Evolutionary conservation across 345 rosid genomes (phyloP), one percentile per base, ranked within the genome.

Genomic region (Hibiscus mutabilis): DNA sequence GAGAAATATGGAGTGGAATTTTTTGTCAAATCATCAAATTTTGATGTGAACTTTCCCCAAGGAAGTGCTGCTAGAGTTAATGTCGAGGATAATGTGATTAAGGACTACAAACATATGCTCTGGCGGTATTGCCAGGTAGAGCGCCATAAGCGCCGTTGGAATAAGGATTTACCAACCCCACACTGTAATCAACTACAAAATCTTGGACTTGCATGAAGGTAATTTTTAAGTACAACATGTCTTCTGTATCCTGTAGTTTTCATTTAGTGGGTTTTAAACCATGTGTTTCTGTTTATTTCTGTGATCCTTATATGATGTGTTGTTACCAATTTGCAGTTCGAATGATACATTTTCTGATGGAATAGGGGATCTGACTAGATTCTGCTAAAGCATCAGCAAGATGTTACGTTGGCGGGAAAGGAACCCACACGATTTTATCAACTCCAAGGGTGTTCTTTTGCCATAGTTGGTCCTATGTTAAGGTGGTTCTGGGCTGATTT

Each of bases 141-240:
- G 79, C 75, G 79, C 74, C 97, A 88, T 78, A 89, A 85, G 79
- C 87, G 86, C 56, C 86, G 80, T 16, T 93, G 96, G 97, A 93
- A 77, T 83, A 89, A 71, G 84, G 86, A 86, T 77, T 59, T 89
- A 78, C 97, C 89, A 8, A 86, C 88, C 49, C 96, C 97, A 61
- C 83, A 81, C 84, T 93, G 98, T 74, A 75, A 75, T 62, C 89
- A 88, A 79, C 90, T 93, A 70, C 86, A 77, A 9, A 82, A 73
- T 74, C 86, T 87, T 22, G 91, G 87, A 59, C 64, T 79, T 31
- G 88, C 87, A 66, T 86, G 85, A 78, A 80, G 92, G 91, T 86
- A 78, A 75, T 31, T 47, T 29, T 68, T 33, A 53, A 37, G 15
- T 49, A 5, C 58, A 65, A 65, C 51, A 19, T 37, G 22, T 18